These are phyloP conservation scores for Sporothrix phasma DNA, from an alignment of 2,329 filamentous ascomycete genomes.

Conservation along the genomic window DNA sequence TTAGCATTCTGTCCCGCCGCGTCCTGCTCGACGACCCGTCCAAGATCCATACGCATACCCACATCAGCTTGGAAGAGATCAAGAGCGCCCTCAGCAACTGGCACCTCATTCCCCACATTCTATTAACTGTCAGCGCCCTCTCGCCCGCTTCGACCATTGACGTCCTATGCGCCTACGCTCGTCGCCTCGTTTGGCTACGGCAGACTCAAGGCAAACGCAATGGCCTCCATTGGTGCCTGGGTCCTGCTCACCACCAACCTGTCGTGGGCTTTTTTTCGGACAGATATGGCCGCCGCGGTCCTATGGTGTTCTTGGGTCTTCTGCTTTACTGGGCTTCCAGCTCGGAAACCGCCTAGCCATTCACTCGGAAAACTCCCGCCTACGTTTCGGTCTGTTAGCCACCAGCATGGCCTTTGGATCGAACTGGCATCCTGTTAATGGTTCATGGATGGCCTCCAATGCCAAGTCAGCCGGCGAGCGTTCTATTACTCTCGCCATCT, in stretches of 20 bases:
- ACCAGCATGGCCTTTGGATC: conserved; percentile 1
- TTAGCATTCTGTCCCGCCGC: conserved; percentile 26
- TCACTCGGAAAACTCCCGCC: background rate
- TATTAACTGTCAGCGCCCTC: conserved; percentile 25
- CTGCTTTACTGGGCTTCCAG: conserved; percentile 17
- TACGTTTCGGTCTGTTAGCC: background rate
- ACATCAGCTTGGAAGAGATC: conserved; percentile 7
- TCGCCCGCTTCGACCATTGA: conserved; percentile 24
- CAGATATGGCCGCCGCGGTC: conserved; percentile 20
- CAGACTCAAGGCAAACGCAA: conserved; percentile 27
- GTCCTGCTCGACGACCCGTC: conserved; percentile 29
- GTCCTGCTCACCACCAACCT: conserved; percentile 27
- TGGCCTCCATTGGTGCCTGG: conserved; percentile 30
- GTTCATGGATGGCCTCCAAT: conserved; percentile 11
- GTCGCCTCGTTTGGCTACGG: conserved; percentile 29
- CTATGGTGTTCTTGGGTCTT: conserved; percentile 24
- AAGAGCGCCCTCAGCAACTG: conserved; percentile 27
- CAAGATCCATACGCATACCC: conserved; percentile 22
- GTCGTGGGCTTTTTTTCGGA: conserved; percentile 22
- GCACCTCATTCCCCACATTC: conserved; percentile 28
- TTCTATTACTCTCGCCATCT: conserved; percentile 11
- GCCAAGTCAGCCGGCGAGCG: conserved; percentile 9
- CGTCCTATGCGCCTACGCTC: conserved; percentile 26
- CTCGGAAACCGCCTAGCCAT: conserved; percentile 4
- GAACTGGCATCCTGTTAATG: conserved; percentile 11